Percentiles rank a stretch among this genome's conserved stretches.
Evolutionary conservation across 2,329 filamentous ascomycete species (phyloP).

Genomic region (Talaromyces sp.): DNA sequence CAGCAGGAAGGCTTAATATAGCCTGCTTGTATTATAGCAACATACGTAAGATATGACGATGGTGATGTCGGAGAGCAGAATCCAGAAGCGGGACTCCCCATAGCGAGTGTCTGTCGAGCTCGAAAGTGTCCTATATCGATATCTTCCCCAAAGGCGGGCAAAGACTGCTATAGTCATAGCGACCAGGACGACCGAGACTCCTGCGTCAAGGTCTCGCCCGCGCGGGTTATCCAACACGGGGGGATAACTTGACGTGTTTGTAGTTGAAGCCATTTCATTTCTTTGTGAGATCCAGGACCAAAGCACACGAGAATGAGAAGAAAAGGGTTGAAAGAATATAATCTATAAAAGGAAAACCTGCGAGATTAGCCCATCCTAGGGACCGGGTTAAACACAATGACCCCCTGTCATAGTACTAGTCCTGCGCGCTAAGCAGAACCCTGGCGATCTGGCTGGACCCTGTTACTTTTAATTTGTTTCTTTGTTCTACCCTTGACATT

Average conservation of each 20-base stretch:
- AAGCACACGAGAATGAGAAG: neutral
- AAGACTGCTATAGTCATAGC: neutral
- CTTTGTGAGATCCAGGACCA: neutral
- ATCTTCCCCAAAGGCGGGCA: conserved; percentile 6
- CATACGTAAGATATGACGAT: neutral
- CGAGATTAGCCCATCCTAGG: neutral
- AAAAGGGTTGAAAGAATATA: neutral
- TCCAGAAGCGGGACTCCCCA: conserved; percentile 4
- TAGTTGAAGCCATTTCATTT: neutral
- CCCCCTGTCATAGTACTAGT: neutral
- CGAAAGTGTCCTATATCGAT: conserved; percentile 2
- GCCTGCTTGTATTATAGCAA: neutral
- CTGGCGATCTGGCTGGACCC: neutral
- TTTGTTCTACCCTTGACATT: too few relatives aligned
- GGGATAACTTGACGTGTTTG: neutral
- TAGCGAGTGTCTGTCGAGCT: conserved; percentile 1
- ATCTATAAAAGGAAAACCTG: neutral
- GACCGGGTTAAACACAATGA: neutral
- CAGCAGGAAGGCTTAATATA: neutral
- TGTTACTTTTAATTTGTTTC: neutral
- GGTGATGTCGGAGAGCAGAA: conserved; percentile 4
- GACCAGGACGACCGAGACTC: neutral
- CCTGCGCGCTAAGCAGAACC: neutral
- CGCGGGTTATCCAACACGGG: neutral
- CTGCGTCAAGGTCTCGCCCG: neutral